phyloP scores from a whole-genome alignment of 495 filamentous ascomycete species.

The Bacidia rubella region DNA sequence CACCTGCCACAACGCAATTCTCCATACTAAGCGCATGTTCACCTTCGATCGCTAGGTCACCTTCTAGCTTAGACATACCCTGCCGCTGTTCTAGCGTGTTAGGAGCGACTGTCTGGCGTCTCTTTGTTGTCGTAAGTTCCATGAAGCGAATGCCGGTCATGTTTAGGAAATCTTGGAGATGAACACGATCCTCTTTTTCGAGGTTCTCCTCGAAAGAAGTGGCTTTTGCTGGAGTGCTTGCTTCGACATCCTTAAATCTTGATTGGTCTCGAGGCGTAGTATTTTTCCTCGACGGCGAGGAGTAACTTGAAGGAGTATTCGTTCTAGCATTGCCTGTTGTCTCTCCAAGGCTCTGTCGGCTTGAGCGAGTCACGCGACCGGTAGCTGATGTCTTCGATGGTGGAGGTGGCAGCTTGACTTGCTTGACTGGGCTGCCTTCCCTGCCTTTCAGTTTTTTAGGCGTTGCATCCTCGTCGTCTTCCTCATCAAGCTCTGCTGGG shows the following conservation, averaged over 20 bases:
- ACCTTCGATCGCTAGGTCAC: slow-evolving; percentile 28
- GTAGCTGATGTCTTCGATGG: slow-evolving; percentile 49
- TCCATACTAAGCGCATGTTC: slow-evolving; percentile 39
- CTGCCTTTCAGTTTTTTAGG: slow-evolving; percentile 58
- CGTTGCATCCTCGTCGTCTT: slow-evolving; percentile 49
- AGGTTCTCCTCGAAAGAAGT: slow-evolving; percentile 33
- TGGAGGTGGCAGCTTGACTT: slow-evolving; percentile 50
- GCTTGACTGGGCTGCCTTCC: slow-evolving; percentile 66
- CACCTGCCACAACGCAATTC: slow-evolving; percentile 71
- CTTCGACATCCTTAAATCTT: slow-evolving; percentile 36
- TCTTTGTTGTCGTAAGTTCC: slow-evolving; percentile 72
- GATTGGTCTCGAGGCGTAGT: slow-evolving; percentile 37
- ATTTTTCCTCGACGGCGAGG: slow-evolving; percentile 34
- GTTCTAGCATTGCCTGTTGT: slow-evolving; percentile 14
- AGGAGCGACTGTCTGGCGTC: slow-evolving; percentile 68
- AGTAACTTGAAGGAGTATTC: slow-evolving; percentile 28
- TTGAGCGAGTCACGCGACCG: slow-evolving; percentile 42
- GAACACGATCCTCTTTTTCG: slow-evolving; percentile 49
- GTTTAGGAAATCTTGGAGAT: slow-evolving; percentile 83
- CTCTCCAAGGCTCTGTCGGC: slow-evolving; percentile 19
- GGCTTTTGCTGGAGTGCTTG: slow-evolving; percentile 25
- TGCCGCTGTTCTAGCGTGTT: slow-evolving; percentile 29
- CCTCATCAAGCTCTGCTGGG: slow-evolving; percentile 55
- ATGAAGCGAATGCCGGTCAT: slow-evolving; percentile 95
- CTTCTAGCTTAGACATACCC: slow-evolving; percentile 25